Evolutionary conservation across 2,329 filamentous ascomycete species (phyloP).

Genomic region (Fusarium secorum): DNA sequence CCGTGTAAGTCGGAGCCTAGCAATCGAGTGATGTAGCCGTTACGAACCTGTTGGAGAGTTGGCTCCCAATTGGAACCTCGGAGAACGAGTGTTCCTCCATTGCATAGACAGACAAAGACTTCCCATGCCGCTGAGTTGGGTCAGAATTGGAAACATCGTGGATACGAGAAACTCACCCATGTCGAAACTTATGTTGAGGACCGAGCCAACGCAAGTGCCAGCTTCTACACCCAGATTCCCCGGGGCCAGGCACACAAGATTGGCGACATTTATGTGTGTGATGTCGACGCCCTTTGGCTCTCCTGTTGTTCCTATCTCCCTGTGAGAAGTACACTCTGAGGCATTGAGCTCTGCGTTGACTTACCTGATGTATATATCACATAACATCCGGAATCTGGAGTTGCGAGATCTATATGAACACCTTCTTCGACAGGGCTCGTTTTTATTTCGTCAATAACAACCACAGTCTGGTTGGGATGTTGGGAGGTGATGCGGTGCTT

Average conservation of each 20-base stretch:
- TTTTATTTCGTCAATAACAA: constrained; percentile 44
- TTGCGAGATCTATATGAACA: constrained; percentile 45
- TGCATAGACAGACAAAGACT: constrained; percentile 64
- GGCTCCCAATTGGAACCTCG: constrained; percentile 59
- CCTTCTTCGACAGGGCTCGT: neutral
- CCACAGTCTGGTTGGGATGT: constrained; percentile 31
- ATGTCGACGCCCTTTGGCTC: constrained; percentile 67
- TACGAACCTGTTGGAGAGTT: constrained; percentile 54
- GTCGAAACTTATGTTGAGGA: constrained; percentile 67
- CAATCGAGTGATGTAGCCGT: neutral
- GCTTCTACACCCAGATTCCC: constrained; percentile 58
- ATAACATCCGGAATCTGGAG: constrained; percentile 52
- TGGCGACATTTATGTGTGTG: constrained; percentile 62
- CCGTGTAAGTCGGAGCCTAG: neutral
- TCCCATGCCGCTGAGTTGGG: constrained; percentile 62
- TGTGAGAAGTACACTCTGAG: neutral
- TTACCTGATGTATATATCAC: constrained; percentile 64
- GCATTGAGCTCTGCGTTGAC: neutral
- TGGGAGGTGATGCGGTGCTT: constrained; percentile 45
- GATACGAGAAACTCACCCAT: constrained; percentile 58
- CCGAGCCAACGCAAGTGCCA: constrained; percentile 61
- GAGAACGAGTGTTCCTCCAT: constrained; percentile 63
- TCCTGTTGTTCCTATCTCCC: constrained; percentile 57
- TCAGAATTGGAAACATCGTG: constrained; percentile 11
- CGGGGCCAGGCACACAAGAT: constrained; percentile 60